A percentile compares a stretch with the other conserved stretches of the same genome.
Conservation (phyloP, 345 rosid species). For the Arabis hirsuta region DNA sequence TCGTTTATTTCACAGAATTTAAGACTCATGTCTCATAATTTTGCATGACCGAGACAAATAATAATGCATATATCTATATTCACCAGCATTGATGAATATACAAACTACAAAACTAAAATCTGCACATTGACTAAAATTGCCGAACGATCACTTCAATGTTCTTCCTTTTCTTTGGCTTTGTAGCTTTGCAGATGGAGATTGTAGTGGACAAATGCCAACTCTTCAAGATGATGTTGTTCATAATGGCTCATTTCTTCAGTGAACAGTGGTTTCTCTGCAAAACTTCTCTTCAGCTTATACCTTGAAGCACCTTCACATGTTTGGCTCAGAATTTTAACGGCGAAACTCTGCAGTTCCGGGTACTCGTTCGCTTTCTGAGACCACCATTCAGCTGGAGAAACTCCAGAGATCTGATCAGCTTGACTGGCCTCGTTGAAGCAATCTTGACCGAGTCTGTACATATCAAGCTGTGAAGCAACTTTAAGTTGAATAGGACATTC, state of each 20-base stretch:
- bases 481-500: constrained; percentile 39
- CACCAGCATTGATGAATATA: constrained; percentile 15
- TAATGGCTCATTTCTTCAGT: constrained; percentile 27
- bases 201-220: constrained; percentile 51
- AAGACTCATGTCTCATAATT: no score
- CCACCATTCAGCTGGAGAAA: constrained; percentile 69
- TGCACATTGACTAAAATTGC: background rate
- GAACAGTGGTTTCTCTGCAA: constrained; percentile 52
- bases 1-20: background rate
- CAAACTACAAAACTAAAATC: constrained; percentile 7
- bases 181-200: constrained; percentile 52
- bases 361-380: constrained; percentile 47
- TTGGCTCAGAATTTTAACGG: constrained; percentile 56
- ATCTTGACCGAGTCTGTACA: constrained; percentile 48
- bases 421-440: constrained; percentile 55
- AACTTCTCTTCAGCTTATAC: constrained; percentile 51
- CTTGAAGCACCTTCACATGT: constrained; percentile 60
- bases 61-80: background rate
- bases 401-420: constrained; percentile 40
- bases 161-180: constrained; percentile 21
- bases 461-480: constrained; percentile 50
- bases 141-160: constrained; percentile 10
- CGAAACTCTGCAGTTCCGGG: constrained; percentile 61
- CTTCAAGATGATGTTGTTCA: constrained; percentile 41
- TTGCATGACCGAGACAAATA: no score